phyloP scores from a whole-genome alignment of 108 stramenopile genomes.

The Fragilaria radians region DNA sequence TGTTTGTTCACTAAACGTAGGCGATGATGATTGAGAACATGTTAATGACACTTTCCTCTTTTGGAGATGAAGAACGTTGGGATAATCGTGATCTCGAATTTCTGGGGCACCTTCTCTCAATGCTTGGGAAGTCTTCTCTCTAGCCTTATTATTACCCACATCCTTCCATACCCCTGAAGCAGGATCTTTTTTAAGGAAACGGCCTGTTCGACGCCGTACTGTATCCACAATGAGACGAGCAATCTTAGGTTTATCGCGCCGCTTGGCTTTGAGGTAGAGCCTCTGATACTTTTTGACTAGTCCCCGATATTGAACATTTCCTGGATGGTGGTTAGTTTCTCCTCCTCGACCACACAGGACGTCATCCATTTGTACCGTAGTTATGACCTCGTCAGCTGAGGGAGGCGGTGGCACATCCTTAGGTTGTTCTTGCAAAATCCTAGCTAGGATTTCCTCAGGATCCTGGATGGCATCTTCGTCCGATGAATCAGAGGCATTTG shows the following conservation, averaged over 20 bases:
- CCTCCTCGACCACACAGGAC: slow-evolving; percentile 75
- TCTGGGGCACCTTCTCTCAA: slow-evolving; percentile 70
- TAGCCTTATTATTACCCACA: slow-evolving; percentile 62
- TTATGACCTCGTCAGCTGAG: slow-evolving; percentile 4
- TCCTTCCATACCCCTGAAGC: slow-evolving; percentile 28
- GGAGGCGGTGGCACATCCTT: neutral
- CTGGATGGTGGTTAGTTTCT: slow-evolving; percentile 74
- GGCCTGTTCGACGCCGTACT: slow-evolving; percentile 51
- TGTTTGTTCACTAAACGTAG: too few species aligned
- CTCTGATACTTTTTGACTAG: slow-evolving; percentile 50
- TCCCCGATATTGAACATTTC: slow-evolving; percentile 62
- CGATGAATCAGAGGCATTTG: neutral
- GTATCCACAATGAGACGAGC: slow-evolving; percentile 62
- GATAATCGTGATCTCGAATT: slow-evolving; percentile 16
- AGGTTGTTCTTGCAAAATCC: neutral
- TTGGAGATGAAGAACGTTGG: too few species aligned
- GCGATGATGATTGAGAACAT: too few species aligned
- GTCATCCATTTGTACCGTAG: slow-evolving; percentile 32
- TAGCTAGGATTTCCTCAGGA: neutral
- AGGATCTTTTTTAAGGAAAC: slow-evolving; percentile 65
- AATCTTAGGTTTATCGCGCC: slow-evolving; percentile 61
- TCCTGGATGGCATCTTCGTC: neutral
- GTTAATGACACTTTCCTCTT: too few species aligned
- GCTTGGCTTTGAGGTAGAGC: slow-evolving; percentile 38
- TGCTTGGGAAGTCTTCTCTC: slow-evolving; percentile 74